Conservation (phyloP, 139 green algal species). For the Chloropicon primus region DNA sequence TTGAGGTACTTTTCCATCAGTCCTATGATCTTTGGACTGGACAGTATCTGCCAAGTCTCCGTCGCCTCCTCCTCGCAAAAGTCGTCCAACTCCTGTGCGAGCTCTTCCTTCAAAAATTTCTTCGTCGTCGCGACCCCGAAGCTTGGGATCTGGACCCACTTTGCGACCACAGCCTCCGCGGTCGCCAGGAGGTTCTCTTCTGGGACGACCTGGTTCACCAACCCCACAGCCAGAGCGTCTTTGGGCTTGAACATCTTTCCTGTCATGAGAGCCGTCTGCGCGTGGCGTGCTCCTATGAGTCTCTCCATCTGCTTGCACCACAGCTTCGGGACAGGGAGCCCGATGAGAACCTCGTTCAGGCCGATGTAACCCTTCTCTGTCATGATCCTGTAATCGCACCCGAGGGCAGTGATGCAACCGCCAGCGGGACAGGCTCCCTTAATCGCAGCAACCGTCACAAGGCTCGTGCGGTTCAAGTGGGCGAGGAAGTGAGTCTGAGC, state of each 20-base stretch:
- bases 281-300: slow-evolving; percentile 30
- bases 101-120: background rate
- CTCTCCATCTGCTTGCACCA: slow-evolving; percentile 57
- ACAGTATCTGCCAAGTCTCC: background rate
- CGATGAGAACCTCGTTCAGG: slow-evolving; percentile 63
- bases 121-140: background rate
- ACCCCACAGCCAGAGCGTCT: slow-evolving; percentile 40
- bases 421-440: slow-evolving; percentile 78
- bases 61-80: background rate
- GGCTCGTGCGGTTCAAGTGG: slow-evolving; percentile 36
- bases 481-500: slow-evolving; percentile 57
- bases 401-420: slow-evolving; percentile 71
- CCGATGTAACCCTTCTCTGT: slow-evolving; percentile 33
- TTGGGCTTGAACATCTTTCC: slow-evolving; percentile 20
- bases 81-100: background rate
- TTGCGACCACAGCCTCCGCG: slow-evolving; percentile 21
- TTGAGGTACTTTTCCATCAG: background rate
- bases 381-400: slow-evolving; percentile 76
- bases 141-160: slow-evolving; percentile 19
- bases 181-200: slow-evolving; percentile 30
- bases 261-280: slow-evolving; percentile 42
- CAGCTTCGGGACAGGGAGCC: slow-evolving; percentile 75
- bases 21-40: background rate
- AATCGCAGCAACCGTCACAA: slow-evolving; percentile 72
- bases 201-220: slow-evolving; percentile 56